Conservation (phyloP, 768 basidiomycete species). For the Agaricus subrufescens region DNA sequence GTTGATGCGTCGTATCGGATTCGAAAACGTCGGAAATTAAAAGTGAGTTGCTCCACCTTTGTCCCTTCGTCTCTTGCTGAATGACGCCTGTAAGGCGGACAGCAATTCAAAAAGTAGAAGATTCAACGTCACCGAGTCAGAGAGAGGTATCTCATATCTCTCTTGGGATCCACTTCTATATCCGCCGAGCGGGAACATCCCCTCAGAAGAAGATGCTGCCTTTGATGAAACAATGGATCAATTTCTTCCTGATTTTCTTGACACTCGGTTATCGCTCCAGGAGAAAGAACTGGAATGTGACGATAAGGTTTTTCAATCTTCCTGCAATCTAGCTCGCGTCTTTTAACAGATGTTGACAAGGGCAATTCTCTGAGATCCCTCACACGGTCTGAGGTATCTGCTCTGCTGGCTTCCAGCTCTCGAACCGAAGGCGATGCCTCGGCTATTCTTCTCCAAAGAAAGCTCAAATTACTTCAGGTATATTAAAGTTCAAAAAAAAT, state of each 20-base stretch:
- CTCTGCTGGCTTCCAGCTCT: slow-evolving; percentile 22
- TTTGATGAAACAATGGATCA: slow-evolving; percentile 28
- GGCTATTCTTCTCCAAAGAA: slow-evolving; percentile 32
- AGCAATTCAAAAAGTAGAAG: background rate
- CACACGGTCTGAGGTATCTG: slow-evolving; percentile 35
- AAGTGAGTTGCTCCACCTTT: background rate
- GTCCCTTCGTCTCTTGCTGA: background rate
- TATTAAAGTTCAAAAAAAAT: background rate
- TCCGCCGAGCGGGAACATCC: slow-evolving; percentile 14
- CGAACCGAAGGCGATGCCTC: slow-evolving; percentile 13
- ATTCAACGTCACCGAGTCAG: background rate
- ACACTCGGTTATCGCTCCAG: slow-evolving; percentile 19
- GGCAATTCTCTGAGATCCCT: slow-evolving; percentile 33
- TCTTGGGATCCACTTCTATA: slow-evolving; percentile 16
- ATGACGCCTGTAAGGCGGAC: background rate
- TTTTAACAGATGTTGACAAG: slow-evolving; percentile 17
- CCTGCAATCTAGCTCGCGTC: background rate
- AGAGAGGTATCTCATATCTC: background rate
- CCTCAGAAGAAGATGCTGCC: slow-evolving; percentile 14
- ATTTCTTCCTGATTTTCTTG: slow-evolving; percentile 23
- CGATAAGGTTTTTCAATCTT: slow-evolving; percentile 16
- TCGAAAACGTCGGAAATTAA: slow-evolving; percentile 6
- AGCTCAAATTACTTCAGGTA: slow-evolving; percentile 33
- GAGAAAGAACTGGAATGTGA: slow-evolving; percentile 17
- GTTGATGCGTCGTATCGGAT: background rate